phyloP scores from a whole-genome alignment of 1,284 basidiomycete genomes.

The Ceratorhiza oryzae-sativae region DNA sequence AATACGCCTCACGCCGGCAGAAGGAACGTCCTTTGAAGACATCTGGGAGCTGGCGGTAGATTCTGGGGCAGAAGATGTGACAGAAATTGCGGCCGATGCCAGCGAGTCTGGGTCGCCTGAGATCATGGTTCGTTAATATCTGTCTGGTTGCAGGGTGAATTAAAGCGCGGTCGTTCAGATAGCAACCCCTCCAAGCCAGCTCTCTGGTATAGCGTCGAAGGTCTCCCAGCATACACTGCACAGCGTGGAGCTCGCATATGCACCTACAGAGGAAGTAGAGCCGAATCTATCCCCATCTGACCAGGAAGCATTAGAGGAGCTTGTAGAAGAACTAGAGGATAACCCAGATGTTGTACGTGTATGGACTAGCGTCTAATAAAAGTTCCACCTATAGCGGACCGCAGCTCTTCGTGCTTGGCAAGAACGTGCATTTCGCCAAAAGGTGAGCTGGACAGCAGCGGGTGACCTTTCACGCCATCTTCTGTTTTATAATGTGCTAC shows the following conservation, averaged over 20 bases:
- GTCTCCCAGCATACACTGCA: conserved; percentile 35
- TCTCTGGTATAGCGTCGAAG: conserved; percentile 19
- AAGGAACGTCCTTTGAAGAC: conserved; percentile 17
- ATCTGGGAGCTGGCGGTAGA: conserved; percentile 38
- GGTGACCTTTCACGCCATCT: not conserved
- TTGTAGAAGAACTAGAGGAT: conserved; percentile 39
- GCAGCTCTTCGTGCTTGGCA: not conserved
- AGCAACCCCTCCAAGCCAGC: conserved; percentile 11
- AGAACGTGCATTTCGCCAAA: not conserved
- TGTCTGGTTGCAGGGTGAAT: too few species aligned
- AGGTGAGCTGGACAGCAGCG: not conserved
- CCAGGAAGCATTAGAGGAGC: conserved; percentile 17
- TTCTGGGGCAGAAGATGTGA: conserved; percentile 39
- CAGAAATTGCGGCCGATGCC: conserved; percentile 25
- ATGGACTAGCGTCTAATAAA: conserved; percentile 35
- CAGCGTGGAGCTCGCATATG: conserved; percentile 35
- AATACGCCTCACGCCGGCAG: conserved; percentile 32
- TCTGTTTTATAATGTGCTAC: not conserved
- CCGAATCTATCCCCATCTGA: conserved; percentile 14
- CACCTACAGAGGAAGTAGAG: conserved; percentile 22
- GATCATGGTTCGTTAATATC: conserved; percentile 1
- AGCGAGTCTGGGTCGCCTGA: conserved; percentile 32
- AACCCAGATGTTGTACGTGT: conserved; percentile 37
- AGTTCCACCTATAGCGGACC: not conserved
- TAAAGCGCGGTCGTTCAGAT: not conserved